Conservation (phyloP, 2,329 filamentous ascomycete genomes). For the Pseudocercospora musae region DNA sequence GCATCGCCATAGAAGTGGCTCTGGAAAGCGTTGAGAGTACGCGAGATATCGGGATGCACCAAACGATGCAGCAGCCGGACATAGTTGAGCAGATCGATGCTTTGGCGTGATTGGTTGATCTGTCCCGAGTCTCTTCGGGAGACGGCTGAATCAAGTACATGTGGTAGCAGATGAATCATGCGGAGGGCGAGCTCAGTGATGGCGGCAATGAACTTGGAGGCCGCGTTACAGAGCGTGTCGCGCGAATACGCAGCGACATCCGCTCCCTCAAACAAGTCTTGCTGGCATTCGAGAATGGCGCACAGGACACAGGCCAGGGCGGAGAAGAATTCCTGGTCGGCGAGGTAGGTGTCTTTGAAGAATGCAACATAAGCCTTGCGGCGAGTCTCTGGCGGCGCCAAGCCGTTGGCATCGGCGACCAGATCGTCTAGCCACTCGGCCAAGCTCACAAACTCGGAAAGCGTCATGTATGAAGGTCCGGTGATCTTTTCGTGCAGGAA, state of each 20-base stretch:
- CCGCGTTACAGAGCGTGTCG: not conserved
- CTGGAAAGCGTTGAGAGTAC: not conserved
- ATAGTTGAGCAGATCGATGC: constrained; percentile 19
- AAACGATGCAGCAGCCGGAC: constrained; percentile 13
- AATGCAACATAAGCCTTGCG: not conserved
- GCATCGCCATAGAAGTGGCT: not conserved
- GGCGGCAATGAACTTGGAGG: constrained; percentile 13
- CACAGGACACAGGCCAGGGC: constrained; percentile 21
- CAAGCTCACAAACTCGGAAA: not conserved
- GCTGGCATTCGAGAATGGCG: constrained; percentile 27
- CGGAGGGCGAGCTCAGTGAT: constrained; percentile 19
- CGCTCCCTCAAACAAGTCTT: constrained; percentile 3
- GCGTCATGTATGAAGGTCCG: not conserved
- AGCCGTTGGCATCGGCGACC: constrained; percentile 24
- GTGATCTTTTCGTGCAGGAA: not conserved
- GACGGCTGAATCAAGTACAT: constrained; percentile 17
- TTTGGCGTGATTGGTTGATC: constrained; percentile 17
- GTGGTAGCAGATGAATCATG: constrained; percentile 21
- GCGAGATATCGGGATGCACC: not conserved
- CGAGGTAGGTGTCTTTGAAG: constrained; percentile 13
- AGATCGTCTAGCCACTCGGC: constrained; percentile 20
- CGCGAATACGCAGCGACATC: constrained; percentile 7
- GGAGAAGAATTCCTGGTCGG: constrained; percentile 23
- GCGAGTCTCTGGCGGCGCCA: constrained; percentile 9
- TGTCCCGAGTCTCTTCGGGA: constrained; percentile 27